Conservation (phyloP, 495 filamentous ascomycete species). For the Articulospora tetracladia region DNA sequence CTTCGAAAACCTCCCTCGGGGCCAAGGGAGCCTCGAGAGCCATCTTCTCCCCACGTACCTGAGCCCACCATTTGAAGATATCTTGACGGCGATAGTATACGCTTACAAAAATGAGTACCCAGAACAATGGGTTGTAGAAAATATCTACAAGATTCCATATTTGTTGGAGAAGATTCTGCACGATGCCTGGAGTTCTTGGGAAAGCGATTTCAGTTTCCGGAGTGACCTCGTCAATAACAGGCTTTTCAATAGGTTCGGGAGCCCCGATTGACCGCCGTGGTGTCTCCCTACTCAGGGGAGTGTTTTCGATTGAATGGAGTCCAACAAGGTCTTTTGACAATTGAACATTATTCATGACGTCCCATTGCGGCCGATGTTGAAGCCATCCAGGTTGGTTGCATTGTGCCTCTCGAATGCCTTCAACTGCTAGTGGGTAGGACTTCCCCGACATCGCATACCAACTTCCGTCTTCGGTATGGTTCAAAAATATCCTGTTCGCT, state of each 20-base stretch:
- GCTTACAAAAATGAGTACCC: not conserved
- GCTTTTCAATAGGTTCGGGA: not conserved
- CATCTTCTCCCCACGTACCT: not conserved
- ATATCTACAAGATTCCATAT: not conserved
- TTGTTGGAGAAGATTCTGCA: not conserved
- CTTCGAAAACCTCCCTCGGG: not conserved
- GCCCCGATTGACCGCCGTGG: not conserved
- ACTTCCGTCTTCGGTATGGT: constrained; percentile 75
- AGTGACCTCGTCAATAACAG: not conserved
- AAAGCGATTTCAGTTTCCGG: not conserved
- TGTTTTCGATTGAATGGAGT: constrained; percentile 38
- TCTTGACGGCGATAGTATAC: not conserved
- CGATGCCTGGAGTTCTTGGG: not conserved
- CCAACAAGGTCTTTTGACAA: constrained; percentile 40
- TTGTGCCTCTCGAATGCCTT: constrained; percentile 60
- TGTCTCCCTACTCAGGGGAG: not conserved
- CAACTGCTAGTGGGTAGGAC: constrained; percentile 80
- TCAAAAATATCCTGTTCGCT: constrained; percentile 74
- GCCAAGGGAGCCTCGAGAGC: not conserved
- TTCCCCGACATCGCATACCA: constrained; percentile 94
- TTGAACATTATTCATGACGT: constrained; percentile 27
- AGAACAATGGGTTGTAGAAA: not conserved
- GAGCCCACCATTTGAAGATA: not conserved
- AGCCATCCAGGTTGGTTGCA: constrained; percentile 59
- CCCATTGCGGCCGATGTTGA: constrained; percentile 23